Evolutionary conservation across 2,329 filamentous ascomycete species (phyloP).

Genomic region (Zymoseptoria passerinii): DNA sequence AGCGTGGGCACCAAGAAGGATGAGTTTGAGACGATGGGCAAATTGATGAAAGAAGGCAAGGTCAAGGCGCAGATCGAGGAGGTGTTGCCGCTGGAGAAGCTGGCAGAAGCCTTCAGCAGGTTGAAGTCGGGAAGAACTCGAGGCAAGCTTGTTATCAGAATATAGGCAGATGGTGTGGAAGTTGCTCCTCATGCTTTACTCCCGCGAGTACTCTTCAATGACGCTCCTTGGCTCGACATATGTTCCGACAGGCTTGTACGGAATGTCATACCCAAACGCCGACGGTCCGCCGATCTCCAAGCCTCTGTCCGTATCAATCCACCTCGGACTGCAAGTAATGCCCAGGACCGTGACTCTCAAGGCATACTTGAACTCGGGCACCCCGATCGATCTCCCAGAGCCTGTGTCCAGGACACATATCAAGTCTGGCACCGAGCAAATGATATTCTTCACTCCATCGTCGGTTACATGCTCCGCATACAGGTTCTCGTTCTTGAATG

Average conservation of each 20-base stretch:
- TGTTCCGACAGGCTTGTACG: slow-evolving; percentile 44
- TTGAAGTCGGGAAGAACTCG: slow-evolving; percentile 48
- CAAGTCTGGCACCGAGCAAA: slow-evolving; percentile 44
- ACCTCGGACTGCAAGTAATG: slow-evolving; percentile 47
- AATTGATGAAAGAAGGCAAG: slow-evolving; percentile 50
- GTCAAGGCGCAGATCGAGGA: slow-evolving; percentile 50
- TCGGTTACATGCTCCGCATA: slow-evolving; percentile 40
- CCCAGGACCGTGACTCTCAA: slow-evolving; percentile 46
- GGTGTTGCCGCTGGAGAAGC: slow-evolving; percentile 48
- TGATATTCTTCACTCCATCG: slow-evolving; percentile 32
- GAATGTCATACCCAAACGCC: slow-evolving; percentile 42
- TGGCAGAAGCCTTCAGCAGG: slow-evolving; percentile 49
- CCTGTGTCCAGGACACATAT: slow-evolving; percentile 43
- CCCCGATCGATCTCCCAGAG: slow-evolving; percentile 43
- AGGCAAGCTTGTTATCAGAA: slow-evolving; percentile 50
- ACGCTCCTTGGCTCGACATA: slow-evolving; percentile 49
- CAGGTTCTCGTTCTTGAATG: slow-evolving; percentile 69
- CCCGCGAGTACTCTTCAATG: slow-evolving; percentile 39
- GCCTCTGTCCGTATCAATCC: slow-evolving; percentile 43
- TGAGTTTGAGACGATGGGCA: slow-evolving; percentile 31
- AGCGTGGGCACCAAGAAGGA: slow-evolving; percentile 39
- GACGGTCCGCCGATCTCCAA: slow-evolving; percentile 44
- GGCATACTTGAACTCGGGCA: slow-evolving; percentile 49
- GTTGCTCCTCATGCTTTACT: not conserved
- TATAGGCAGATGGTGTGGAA: slow-evolving; percentile 1